Percentiles rank a stretch among this genome's conserved stretches.
phyloP scores from a whole-genome alignment of 192 early-diverging fungal genomes.

The Funneliformis mosseae region DNA sequence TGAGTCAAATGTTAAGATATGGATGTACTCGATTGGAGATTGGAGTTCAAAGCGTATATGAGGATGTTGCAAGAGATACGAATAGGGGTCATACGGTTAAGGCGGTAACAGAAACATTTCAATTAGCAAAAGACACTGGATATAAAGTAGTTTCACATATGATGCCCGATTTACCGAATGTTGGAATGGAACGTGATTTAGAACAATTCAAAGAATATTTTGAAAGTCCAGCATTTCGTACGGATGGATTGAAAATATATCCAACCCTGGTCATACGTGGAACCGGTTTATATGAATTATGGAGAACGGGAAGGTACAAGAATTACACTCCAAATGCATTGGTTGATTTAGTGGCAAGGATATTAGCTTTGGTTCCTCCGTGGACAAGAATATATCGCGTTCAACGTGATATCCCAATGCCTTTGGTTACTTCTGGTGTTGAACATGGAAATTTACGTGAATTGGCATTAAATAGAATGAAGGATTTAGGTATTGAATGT shows the following conservation, averaged over 20 bases:
- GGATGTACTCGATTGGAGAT: slow-evolving; percentile 98
- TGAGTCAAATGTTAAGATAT: slow-evolving; percentile 97
- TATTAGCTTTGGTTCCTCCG: slow-evolving; percentile 95
- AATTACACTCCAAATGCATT: slow-evolving; percentile 97
- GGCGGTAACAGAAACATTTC: slow-evolving; percentile 97
- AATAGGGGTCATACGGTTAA: slow-evolving; percentile 98
- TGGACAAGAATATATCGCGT: slow-evolving; percentile 99
- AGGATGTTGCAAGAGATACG: slow-evolving; percentile 98
- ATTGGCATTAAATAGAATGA: slow-evolving; percentile 93
- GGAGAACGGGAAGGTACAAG: slow-evolving; percentile 96
- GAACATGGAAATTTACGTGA: slow-evolving; percentile 98
- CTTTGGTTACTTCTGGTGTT: slow-evolving; percentile 96
- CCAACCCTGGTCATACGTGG: slow-evolving; percentile 99
- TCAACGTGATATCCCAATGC: slow-evolving; percentile 98
- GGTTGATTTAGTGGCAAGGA: slow-evolving; percentile 93
- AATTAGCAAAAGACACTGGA: slow-evolving; percentile 96
- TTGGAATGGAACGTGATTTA: slow-evolving; percentile 98
- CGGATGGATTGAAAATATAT: slow-evolving; percentile 97
- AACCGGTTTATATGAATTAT: slow-evolving; percentile 97
- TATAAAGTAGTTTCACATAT: slow-evolving; percentile 99
- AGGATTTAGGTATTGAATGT: slow-evolving; percentile 93
- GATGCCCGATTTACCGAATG: slow-evolving; percentile 99
- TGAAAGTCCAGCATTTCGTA: slow-evolving; percentile 98
- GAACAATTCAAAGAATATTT: slow-evolving; percentile 99
- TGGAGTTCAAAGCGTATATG: slow-evolving; percentile 98